Evolutionary conservation across 495 filamentous ascomycete genomes (phyloP), one percentile per base, ranked within the genome.

Genomic region (Tuber magnatum): DNA sequence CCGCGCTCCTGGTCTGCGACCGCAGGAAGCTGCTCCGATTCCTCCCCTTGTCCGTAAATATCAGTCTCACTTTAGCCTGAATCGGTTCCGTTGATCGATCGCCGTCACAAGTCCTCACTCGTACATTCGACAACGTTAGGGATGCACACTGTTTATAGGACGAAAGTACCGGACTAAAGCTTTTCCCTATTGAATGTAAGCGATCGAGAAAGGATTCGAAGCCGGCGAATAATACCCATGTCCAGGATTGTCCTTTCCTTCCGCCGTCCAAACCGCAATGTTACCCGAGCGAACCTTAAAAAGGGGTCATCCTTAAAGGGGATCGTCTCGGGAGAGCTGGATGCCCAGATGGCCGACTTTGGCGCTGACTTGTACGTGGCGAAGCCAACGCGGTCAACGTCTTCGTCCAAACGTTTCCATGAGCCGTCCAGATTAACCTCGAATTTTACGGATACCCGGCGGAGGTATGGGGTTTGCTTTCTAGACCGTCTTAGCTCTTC

Each of bases 221-320:
- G 56, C 3, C 32, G 56, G 32, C 42, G 20, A 35, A 12, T 24
- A 28, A 46, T 46, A 44, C 73, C 80, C 28, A 82, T 71, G 22
- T 82, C 80, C 28, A 82, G 44, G 24, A 80, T 68, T 2, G 80
- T 77, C 35, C 80, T 71, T 51, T 82, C 77, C 6, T 22, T 48
- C 41, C 77, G 77, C 10, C 77, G 72, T 7, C 80, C 80, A 18
- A 82, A 82, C 1, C 80, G 72, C 71, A 82, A 65, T 3, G 80
- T 82, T 51, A 82, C 76, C 35, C 80, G 43, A 14, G 80, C 80
- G 28, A 82, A 82, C 8, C 80, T 74, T 0, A 82, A 72, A 61
- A 81, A 82, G 3, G 80, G 77, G 68, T 82, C 80, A 65, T 81
- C 80, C 73, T 74, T 73, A 69, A 82, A 82, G 1, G 39, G 28